Evolutionary conservation across 495 filamentous ascomycete genomes (phyloP), one percentile per base, ranked within the genome.

Genomic region (Antarctomyces pellizariae): DNA sequence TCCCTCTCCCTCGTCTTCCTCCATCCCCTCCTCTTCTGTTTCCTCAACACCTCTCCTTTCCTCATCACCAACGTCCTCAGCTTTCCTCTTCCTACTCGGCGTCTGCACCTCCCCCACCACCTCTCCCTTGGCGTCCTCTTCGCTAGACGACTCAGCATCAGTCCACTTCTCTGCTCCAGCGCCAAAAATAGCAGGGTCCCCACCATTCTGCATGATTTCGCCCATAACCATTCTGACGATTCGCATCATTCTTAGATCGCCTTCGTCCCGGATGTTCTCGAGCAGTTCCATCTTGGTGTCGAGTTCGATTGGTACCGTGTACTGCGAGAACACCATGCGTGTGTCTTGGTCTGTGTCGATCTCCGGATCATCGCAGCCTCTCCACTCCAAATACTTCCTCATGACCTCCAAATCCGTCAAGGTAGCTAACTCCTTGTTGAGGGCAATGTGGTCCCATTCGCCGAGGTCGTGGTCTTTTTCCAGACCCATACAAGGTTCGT

Each of bases 51-150:
- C 23, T 39, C 35, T 3, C 28, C 35, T 13, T 37, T 35, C 16
- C 32, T 29, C 18, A 28, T 29, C 12, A 29, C 32, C 25, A 48
- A 5, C 26, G 27, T 26, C 22, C 31, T 17, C 30, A 30, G 18
- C 29, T 15, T 8, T 7, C 18, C 24, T 44, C 31, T 7, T 42
- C 39, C 40, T 34, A 41, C 40, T 49, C 28, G 28, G 45, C 35
- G 15, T 52, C 8, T 33, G 30, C 22, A 29, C 37, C 23, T 34
- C n/a, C n/a, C n/a, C n/a, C 33, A 22, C 2, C 21, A 9, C 14
- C 30, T 34, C 29, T 33, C 36, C n/a, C 22, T 18, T 11, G 9
- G 26, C n/a, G 6, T 9, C 5, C 13, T 11, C 5, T 16, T 6
- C 17, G 23, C 25, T 36, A 33, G 7, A 37, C 19, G 7, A 13